A percentile compares a stretch with the other conserved stretches of the same genome.
These are phyloP conservation scores for Pistacia atlantica DNA, from an alignment of 345 rosid genomes.

Conservation along the genomic window DNA sequence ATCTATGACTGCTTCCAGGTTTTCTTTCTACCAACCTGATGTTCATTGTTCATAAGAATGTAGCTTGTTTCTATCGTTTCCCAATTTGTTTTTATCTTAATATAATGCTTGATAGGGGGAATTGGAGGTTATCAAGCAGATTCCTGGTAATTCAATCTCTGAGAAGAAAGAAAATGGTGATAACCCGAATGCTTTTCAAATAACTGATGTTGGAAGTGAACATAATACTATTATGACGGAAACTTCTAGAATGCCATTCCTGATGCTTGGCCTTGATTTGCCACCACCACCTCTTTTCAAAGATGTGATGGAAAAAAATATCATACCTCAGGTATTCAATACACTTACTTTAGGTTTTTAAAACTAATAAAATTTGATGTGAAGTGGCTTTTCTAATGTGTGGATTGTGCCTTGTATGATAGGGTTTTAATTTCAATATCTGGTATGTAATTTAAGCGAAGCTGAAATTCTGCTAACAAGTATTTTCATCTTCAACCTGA, in stretches of 20 bases:
- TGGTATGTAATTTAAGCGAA: neutral
- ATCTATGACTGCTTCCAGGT: conserved; percentile 96
- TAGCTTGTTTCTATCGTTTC: neutral
- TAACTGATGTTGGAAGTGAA: conserved; percentile 34
- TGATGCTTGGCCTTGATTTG: conserved; percentile 98
- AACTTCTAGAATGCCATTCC: conserved; percentile 82
- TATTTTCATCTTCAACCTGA: neutral
- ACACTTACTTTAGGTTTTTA: neutral
- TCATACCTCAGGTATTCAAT: conserved; percentile 87
- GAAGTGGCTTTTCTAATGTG: neutral
- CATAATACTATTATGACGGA: conserved; percentile 36
- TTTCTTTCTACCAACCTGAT: conserved; percentile 3
- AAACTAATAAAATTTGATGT: neutral
- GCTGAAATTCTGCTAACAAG: neutral
- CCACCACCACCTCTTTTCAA: conserved; percentile 97
- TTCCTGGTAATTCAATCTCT: conserved; percentile 49
- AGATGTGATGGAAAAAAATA: conserved; percentile 99
- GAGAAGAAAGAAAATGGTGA: conserved; percentile 49
- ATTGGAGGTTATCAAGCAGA: conserved; percentile 83
- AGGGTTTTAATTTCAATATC: neutral
- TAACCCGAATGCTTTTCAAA: conserved; percentile 30
- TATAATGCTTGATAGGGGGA: conserved; percentile 58
- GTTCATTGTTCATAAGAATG: neutral
- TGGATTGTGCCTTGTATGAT: neutral
- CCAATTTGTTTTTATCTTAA: conserved; percentile 13